Percentiles rank a stretch among this genome's conserved stretches.
phyloP scores from a whole-genome alignment of 2,329 filamentous ascomycete species.

The Exophiala lecanii-corni region DNA sequence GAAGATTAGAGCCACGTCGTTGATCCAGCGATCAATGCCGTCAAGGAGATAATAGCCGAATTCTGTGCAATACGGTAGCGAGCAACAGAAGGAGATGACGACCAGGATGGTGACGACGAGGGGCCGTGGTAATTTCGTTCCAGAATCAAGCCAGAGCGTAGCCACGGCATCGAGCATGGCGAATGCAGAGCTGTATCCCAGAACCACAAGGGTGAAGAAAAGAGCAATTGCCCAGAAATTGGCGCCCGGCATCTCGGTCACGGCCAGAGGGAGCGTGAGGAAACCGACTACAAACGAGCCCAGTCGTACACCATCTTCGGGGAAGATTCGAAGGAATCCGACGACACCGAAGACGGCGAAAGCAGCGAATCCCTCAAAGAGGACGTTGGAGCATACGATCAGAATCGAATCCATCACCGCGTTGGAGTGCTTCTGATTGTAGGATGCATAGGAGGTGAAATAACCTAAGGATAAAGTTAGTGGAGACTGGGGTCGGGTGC shows the following conservation, averaged over 20 bases:
- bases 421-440: slow-evolving; percentile 54
- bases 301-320: slow-evolving; percentile 37
- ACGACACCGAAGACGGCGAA: slow-evolving; percentile 55
- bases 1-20: slow-evolving; percentile 54
- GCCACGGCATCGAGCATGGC: slow-evolving; percentile 56
- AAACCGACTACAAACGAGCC: slow-evolving; percentile 57
- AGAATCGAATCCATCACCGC: slow-evolving; percentile 56
- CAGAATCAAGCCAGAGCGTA: slow-evolving; percentile 51
- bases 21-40: slow-evolving; percentile 54
- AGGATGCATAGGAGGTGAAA: slow-evolving; percentile 56
- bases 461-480: slow-evolving; percentile 39
- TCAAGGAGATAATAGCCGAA: slow-evolving; percentile 55
- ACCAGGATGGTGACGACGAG: slow-evolving; percentile 49
- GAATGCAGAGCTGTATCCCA: slow-evolving; percentile 56
- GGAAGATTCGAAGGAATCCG: slow-evolving; percentile 44
- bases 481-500: no score
- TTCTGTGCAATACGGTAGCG: slow-evolving; percentile 53
- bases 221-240: slow-evolving; percentile 57
- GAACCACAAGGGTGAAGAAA: slow-evolving; percentile 56
- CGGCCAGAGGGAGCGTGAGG: slow-evolving; percentile 53
- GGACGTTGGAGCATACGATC: slow-evolving; percentile 52
- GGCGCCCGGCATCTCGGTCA: slow-evolving; percentile 53
- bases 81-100: slow-evolving; percentile 50
- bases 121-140: slow-evolving; percentile 44
- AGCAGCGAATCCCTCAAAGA: slow-evolving; percentile 52